Evolutionary conservation across 352 stramenopile species (phyloP).

Genomic region (Phytophthora sp.): DNA sequence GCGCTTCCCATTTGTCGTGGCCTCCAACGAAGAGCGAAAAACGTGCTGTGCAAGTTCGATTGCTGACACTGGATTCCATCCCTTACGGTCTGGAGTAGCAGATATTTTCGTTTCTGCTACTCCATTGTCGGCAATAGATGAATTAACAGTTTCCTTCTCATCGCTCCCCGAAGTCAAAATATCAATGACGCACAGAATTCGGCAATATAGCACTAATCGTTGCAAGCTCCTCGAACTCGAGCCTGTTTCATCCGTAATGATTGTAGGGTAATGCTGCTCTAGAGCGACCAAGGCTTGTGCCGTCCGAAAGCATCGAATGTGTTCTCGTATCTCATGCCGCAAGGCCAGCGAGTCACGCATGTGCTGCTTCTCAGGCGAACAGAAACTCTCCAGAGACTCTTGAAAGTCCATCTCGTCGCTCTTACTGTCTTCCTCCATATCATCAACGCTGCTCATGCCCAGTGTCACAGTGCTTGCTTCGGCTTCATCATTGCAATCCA

Average conservation of each 20-base stretch:
- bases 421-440: conserved; percentile 24
- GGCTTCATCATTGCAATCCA: conserved; percentile 1
- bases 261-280: conserved; percentile 16
- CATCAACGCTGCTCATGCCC: conserved; percentile 1
- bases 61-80: conserved; percentile 43
- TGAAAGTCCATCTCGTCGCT: neutral
- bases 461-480: neutral
- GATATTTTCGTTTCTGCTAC: neutral
- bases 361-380: conserved; percentile 3
- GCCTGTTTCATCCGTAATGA: conserved; percentile 1
- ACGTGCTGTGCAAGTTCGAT: conserved; percentile 41
- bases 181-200: conserved; percentile 55
- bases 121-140: conserved; percentile 7
- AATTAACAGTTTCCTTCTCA: conserved; percentile 2
- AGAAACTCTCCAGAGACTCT: neutral
- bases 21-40: conserved; percentile 20
- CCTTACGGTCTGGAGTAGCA: no score
- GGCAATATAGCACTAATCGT: conserved; percentile 39
- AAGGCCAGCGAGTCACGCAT: conserved; percentile 31
- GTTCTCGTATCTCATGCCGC: conserved; percentile 41
- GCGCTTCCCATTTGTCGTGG: conserved; percentile 21
- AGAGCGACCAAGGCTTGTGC: conserved; percentile 34
- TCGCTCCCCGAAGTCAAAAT: conserved; percentile 29
- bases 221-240: neutral
- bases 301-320: conserved; percentile 42